Base-by-base conservation (phyloP, 352 stramenopile species). In the Thalassiosira mediterranea region DNA sequence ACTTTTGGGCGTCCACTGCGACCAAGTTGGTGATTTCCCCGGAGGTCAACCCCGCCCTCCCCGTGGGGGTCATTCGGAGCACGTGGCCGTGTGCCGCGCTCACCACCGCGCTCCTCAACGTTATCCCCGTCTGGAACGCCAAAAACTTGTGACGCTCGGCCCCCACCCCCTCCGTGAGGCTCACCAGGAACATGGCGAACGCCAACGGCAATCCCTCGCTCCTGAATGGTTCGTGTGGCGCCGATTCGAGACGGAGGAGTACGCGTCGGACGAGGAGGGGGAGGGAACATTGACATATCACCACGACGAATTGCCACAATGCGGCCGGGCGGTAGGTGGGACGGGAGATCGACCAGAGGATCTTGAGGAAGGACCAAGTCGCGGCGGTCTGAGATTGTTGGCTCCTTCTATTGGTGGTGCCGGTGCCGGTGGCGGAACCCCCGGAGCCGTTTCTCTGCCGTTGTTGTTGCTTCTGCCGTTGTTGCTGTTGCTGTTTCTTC, bases 1-100 rank as follows among this genome's bases (percentile, higher is more conserved):
- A 42, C 65, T 94, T 94, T 69, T 92, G 86, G 3, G 77, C 64
- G 66, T 94, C 89, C 1, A 92, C 77, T 1, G 84, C 87, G 1
- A 92, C 67, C 2, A 94, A 61, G 48, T 90, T 94, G 17, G 82
- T 88, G 10, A 91, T 75, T 66, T 89, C 65, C 46, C 84, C 87
- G 3, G 76, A 80, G 0, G 84, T 87, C 11, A 91, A 63, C 11
- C 76, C 77, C 0, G 29, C 37, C 11, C 79, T 75, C 37, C 88
- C 88, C 15, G 49, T 11, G 0, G 86, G 84, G 13, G 74, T 86
- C 17, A 93, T 26, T n/a, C 84, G 26, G 0, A 93, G 42, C 7
- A 87, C 46, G 34, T 83, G 78, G 25, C 84, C 44, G 61, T 92
- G 88, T 7, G 88, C 46, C 0, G 84, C 71, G 65, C 58, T 79